phyloP scores from a whole-genome alignment of 1,139 yeast genomes.

The Blastobotrys buckinghamii region DNA sequence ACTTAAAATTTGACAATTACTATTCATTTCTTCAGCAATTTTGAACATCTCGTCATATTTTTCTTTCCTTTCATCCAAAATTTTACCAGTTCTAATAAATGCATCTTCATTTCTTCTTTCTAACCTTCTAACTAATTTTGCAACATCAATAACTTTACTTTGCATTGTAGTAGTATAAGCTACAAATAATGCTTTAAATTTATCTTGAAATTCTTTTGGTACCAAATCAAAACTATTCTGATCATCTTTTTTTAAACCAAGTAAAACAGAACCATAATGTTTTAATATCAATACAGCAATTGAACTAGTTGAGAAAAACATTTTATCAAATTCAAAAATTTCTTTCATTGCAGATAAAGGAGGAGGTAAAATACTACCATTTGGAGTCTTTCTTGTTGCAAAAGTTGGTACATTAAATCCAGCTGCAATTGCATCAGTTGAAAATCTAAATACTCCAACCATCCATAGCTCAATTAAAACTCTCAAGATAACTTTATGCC shows the following conservation, averaged over 20 bases:
- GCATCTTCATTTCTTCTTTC: slow-evolving; percentile 45
- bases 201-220: slow-evolving; percentile 21
- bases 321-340: slow-evolving; percentile 44
- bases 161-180: slow-evolving; percentile 46
- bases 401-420: slow-evolving; percentile 38
- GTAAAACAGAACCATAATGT: slow-evolving; percentile 36
- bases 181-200: slow-evolving; percentile 37
- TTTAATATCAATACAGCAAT: slow-evolving; percentile 49
- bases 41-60: slow-evolving; percentile 39
- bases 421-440: slow-evolving; percentile 18
- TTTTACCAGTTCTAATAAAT: slow-evolving; percentile 61
- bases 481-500: slow-evolving; percentile 48
- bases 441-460: slow-evolving; percentile 40
- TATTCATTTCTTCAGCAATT: slow-evolving; percentile 42
- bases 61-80: slow-evolving; percentile 47
- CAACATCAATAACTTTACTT: slow-evolving; percentile 35
- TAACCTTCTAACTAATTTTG: slow-evolving; percentile 35
- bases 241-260: slow-evolving; percentile 20
- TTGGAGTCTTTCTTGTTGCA: slow-evolving; percentile 30
- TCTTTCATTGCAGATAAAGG: slow-evolving; percentile 50
- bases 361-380: slow-evolving; percentile 36
- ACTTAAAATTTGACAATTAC: slow-evolving; percentile 43
- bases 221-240: slow-evolving; percentile 16
- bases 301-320: slow-evolving; percentile 37
- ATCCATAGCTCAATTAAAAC: slow-evolving; percentile 57